Evolutionary conservation across 257 asterid genomes (phyloP), one percentile per base, ranked within the genome.

Genomic region (Ilex asprella): DNA sequence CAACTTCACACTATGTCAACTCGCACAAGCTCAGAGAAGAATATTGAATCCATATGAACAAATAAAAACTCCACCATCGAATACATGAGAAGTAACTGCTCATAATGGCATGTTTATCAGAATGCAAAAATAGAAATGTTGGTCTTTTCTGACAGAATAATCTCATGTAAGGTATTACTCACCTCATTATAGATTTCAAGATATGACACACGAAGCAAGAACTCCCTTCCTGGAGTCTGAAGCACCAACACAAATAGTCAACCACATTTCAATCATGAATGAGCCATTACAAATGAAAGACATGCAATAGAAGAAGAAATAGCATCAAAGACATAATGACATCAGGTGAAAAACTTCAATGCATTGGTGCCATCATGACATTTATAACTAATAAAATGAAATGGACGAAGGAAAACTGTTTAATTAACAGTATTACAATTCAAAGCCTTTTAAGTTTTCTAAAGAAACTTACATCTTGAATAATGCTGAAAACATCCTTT

Each of bases 171-270:
- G 30, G 5, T 6, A 14, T 39, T 56, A 75, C 97, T 73, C 16
- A 93, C 99, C 99, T 93, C 99, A 60, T 93, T 93, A 77, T 93
- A 93, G 69, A 93, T 93, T 75, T 93, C 99, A 66, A 93, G 87
- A 80, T 89, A 93, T 44, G 99, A 93, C 31, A 93, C 99, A 11
- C 99, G 95, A 70, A 93, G 97, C 73, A 93, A 80, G 77, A 85
- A 93, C 79, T 93, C 99, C 21, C 96, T 78, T 30, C 97, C 99
- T 66, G 99, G 97, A 68, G 99, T 93, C 99, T 93, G 95, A 61
- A 71, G 64, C 64, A 68, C 65, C 71, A 76, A 62, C 57, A 64
- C 46, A 62, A 69, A 67, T 63, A 75, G 71, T 61, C 60, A 39
- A 68, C 67, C 67, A 56, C 2, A 53, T 21, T 8, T 6, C 30